These are phyloP conservation scores for Penicillium nordicum DNA, from an alignment of 2,329 filamentous ascomycete genomes.

Conservation along the genomic window DNA sequence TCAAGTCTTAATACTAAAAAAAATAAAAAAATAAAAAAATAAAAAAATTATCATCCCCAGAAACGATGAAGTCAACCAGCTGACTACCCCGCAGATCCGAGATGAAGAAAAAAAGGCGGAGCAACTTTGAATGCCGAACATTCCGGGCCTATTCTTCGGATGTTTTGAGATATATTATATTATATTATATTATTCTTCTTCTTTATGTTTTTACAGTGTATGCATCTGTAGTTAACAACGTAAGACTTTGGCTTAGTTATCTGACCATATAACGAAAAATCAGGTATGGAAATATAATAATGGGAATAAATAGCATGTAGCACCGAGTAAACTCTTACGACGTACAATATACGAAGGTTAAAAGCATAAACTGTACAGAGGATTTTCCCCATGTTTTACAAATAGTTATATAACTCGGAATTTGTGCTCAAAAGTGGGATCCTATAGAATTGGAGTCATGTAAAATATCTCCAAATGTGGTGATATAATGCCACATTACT, in stretches of 20 bases:
- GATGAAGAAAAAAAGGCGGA: conserved; percentile 12
- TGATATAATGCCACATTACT: not conserved
- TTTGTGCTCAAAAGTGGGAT: not conserved
- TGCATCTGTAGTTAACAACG: not conserved
- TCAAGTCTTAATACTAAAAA: conserved; percentile 1
- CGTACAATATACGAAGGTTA: not conserved
- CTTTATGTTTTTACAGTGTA: not conserved
- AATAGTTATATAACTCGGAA: not conserved
- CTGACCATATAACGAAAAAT: not conserved
- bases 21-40: not conserved
- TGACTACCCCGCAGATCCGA: conserved; percentile 25
- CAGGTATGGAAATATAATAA: not conserved
- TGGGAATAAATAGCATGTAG: not conserved
- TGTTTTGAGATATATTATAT: not conserved
- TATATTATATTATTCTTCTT: no score
- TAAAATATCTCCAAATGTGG: not conserved
- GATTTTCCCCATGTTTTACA: not conserved
- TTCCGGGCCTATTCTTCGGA: not conserved
- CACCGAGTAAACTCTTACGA: not conserved
- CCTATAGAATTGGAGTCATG: not conserved
- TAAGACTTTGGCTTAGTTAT: not conserved
- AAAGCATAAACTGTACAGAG: not conserved
- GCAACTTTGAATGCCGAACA: not conserved
- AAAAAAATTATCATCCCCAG: not conserved
- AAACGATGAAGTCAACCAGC: conserved; percentile 4